Evolutionary conservation across 2,329 filamentous ascomycete genomes (phyloP).

Genomic region (Triangularia setosa): DNA sequence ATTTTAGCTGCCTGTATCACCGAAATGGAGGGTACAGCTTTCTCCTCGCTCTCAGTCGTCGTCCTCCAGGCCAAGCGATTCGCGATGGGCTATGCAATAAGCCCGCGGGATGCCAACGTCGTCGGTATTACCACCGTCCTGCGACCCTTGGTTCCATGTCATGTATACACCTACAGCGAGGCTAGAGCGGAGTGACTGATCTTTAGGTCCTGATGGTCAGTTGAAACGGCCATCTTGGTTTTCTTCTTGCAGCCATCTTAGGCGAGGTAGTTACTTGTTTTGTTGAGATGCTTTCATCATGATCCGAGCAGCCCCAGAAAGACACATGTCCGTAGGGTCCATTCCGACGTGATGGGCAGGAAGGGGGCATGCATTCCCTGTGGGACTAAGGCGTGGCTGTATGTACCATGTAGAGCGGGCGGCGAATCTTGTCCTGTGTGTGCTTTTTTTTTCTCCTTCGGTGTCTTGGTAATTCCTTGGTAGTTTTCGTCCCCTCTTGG

Average conservation of each 20-base stretch:
- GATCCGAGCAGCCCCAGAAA: neutral
- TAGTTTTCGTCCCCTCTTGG: neutral
- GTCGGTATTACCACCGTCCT: neutral
- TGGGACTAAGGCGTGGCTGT: neutral
- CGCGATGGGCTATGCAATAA: neutral
- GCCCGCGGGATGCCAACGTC: neutral
- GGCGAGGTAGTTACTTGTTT: neutral
- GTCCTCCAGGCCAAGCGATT: neutral
- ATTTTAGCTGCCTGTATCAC: neutral
- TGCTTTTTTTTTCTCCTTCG: neutral
- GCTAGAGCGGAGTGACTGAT: neutral
- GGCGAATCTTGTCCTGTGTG: neutral
- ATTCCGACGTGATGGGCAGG: neutral
- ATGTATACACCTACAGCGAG: neutral
- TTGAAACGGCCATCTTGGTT: neutral
- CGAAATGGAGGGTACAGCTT: neutral
- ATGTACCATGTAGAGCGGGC: neutral
- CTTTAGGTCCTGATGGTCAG: neutral
- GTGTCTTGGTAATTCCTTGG: neutral
- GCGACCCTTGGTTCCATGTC: neutral
- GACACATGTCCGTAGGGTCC: constrained; percentile 8
- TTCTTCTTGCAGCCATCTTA: neutral
- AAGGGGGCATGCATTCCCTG: neutral
- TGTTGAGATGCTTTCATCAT: neutral
- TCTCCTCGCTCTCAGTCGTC: neutral